Evolutionary conservation across 2,329 filamentous ascomycete genomes (phyloP).

Genomic region (Colletotrichum tropicale): DNA sequence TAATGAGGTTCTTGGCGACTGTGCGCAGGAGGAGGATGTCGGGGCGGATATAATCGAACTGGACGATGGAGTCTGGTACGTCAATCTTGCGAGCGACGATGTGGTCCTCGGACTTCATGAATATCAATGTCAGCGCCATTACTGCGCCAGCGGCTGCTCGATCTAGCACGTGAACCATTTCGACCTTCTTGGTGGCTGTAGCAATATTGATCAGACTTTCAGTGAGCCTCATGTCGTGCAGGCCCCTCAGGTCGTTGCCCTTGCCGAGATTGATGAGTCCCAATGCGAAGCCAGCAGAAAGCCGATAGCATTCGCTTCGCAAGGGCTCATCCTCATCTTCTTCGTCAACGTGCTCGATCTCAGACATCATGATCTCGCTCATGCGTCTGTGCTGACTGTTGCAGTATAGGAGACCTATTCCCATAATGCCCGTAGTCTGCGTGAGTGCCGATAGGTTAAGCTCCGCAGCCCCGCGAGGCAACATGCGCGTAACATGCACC

Average conservation of each 20-base stretch:
- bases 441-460: constrained; percentile 91
- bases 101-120: constrained; percentile 93
- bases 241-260: constrained; percentile 82
- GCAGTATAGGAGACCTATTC: constrained; percentile 92
- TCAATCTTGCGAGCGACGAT: constrained; percentile 91
- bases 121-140: constrained; percentile 87
- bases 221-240: constrained; percentile 92
- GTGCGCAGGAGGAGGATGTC: constrained; percentile 92
- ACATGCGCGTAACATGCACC: constrained; percentile 93
- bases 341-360: constrained; percentile 85
- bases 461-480: constrained; percentile 90
- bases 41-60: constrained; percentile 95
- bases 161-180: constrained; percentile 91
- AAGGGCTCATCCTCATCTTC: constrained; percentile 85
- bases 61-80: constrained; percentile 84
- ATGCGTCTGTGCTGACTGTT: constrained; percentile 96
- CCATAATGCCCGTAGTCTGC: constrained; percentile 96
- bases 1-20: constrained; percentile 86
- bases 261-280: constrained; percentile 95
- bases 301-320: constrained; percentile 92
- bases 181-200: constrained; percentile 87
- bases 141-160: constrained; percentile 93
- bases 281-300: constrained; percentile 91
- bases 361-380: constrained; percentile 98
- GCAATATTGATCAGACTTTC: constrained; percentile 87